Evolutionary conservation across 2,329 filamentous ascomycete genomes (phyloP).

Genomic region (Alternaria incomplexa): DNA sequence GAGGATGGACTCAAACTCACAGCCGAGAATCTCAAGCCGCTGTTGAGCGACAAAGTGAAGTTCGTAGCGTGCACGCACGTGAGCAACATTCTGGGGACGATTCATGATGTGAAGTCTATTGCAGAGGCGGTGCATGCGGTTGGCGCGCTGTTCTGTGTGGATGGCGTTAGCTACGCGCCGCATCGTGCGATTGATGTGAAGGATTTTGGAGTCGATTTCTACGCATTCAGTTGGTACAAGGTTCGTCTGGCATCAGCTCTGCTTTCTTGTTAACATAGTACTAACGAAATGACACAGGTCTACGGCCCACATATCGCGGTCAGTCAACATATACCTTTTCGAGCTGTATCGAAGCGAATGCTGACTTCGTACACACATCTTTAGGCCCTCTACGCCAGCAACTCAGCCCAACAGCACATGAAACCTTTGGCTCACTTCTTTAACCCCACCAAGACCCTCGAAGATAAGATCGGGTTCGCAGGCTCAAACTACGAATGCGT

Average conservation of each 20-base stretch:
- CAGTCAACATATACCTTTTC: too few relatives aligned
- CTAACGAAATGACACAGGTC: constrained; percentile 50
- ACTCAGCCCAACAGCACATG: constrained; percentile 62
- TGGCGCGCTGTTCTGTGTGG: constrained; percentile 70
- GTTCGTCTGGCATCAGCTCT: constrained; percentile 22
- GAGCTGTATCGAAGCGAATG: too few relatives aligned
- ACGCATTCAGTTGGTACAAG: constrained; percentile 83
- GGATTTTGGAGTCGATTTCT: constrained; percentile 74
- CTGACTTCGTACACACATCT: too few relatives aligned
- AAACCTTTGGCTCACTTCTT: constrained; percentile 71
- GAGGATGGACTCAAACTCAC: constrained; percentile 64
- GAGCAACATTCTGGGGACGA: constrained; percentile 75
- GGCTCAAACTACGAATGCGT: constrained; percentile 74
- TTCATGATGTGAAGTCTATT: constrained; percentile 67
- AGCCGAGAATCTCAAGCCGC: constrained; percentile 60
- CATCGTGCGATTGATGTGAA: constrained; percentile 74
- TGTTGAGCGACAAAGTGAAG: constrained; percentile 69
- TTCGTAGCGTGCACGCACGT: constrained; percentile 77
- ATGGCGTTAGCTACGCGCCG: constrained; percentile 78
- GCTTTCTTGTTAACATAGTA: too few relatives aligned
- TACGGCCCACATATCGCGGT: constrained; percentile 75
- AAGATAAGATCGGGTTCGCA: constrained; percentile 72
- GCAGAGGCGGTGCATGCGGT: constrained; percentile 59
- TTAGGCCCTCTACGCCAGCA: constrained; percentile 68
- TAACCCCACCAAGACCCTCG: constrained; percentile 64